These are phyloP conservation scores for Hemisphaericaspora xylanilytica DNA, from an alignment of 1,139 yeast species.

Conservation along the genomic window DNA sequence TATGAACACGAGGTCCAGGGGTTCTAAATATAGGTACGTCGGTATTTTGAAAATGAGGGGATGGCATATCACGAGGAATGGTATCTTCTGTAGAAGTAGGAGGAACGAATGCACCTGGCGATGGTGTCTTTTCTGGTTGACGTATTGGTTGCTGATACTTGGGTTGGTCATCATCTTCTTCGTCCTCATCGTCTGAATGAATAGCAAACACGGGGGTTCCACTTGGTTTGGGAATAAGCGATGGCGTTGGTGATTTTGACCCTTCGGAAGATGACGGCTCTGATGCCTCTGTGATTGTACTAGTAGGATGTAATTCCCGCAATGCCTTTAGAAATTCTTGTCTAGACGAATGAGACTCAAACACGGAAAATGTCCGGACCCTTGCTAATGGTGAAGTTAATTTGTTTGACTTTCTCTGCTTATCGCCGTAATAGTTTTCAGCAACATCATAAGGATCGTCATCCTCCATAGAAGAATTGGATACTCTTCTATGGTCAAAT, in stretches of 20 bases:
- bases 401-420: slow-evolving; percentile 43
- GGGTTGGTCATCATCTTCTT: slow-evolving; percentile 4
- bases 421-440: slow-evolving; percentile 71
- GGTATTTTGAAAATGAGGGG: background rate
- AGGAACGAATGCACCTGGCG: slow-evolving; percentile 1
- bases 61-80: background rate
- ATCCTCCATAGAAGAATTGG: slow-evolving; percentile 25
- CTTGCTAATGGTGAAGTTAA: slow-evolving; percentile 36
- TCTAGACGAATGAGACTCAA: slow-evolving; percentile 24
- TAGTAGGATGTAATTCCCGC: slow-evolving; percentile 9
- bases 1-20: background rate
- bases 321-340: slow-evolving; percentile 12
- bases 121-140: too few species aligned
- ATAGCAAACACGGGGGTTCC: slow-evolving; percentile 5
- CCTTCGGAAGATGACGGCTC: slow-evolving; percentile 8
- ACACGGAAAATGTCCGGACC: slow-evolving; percentile 52
- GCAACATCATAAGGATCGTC: slow-evolving; percentile 66
- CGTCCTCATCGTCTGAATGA: slow-evolving; percentile 10
- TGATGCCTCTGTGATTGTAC: slow-evolving; percentile 9
- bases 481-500: slow-evolving; percentile 22
- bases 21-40: background rate
- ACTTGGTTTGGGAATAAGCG: background rate
- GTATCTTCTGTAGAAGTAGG: background rate
- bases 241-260: slow-evolving; percentile 7
- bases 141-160: background rate